Evolutionary conservation across 768 basidiomycete species (phyloP).

Genomic region (Kwoniella pini): DNA sequence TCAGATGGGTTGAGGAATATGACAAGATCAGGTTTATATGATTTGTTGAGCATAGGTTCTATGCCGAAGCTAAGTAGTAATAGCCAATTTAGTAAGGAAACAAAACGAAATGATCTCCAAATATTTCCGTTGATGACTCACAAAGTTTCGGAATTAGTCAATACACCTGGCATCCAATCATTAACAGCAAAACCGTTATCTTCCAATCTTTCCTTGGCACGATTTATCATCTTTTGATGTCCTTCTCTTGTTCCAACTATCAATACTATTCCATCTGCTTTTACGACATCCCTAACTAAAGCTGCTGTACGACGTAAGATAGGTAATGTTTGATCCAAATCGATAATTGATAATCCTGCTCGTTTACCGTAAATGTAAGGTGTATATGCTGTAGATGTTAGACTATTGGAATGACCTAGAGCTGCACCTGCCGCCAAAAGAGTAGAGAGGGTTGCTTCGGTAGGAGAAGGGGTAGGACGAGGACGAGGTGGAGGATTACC

Average conservation of each 20-base stretch:
- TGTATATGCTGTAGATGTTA: conserved; percentile 85
- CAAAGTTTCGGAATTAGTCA: conserved; percentile 68
- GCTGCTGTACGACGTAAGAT: conserved; percentile 86
- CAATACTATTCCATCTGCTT: conserved; percentile 77
- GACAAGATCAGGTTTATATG: conserved; percentile 75
- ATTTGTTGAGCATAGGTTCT: conserved; percentile 41
- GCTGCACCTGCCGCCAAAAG: conserved; percentile 91
- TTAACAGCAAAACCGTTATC: conserved; percentile 79
- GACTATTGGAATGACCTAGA: conserved; percentile 75
- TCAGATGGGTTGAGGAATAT: conserved; percentile 86
- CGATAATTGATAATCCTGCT: conserved; percentile 85
- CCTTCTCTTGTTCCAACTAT: conserved; percentile 73
- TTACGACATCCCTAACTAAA: conserved; percentile 77
- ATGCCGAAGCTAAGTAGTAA: conserved; percentile 46
- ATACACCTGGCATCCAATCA: conserved; percentile 89
- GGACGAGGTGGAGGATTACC: conserved; percentile 13
- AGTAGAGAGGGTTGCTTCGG: conserved; percentile 77
- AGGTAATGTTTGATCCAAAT: conserved; percentile 89
- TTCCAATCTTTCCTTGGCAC: conserved; percentile 77
- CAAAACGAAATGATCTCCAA: not conserved
- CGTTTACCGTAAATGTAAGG: conserved; percentile 92
- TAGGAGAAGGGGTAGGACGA: conserved; percentile 54
- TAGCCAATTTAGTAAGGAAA: not conserved
- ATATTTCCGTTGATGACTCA: conserved; percentile 25
- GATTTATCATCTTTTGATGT: conserved; percentile 68